Evolutionary conservation across 495 filamentous ascomycete genomes (phyloP).

Genomic region (Penicillium turbatum): DNA sequence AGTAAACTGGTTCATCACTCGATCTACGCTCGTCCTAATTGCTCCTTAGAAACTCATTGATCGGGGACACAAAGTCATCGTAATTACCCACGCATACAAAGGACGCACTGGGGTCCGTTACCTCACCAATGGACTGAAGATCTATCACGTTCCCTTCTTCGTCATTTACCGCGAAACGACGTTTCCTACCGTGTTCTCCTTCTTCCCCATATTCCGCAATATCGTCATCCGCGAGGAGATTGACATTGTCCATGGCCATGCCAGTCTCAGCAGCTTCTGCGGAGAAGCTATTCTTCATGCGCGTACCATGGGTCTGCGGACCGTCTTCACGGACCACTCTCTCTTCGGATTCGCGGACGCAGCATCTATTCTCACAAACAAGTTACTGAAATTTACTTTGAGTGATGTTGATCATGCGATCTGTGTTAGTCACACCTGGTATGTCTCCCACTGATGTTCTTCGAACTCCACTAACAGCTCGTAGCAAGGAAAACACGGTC

Average conservation of each 20-base stretch:
- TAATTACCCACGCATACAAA: constrained; percentile 95
- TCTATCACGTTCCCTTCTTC: constrained; percentile 95
- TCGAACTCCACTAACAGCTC: not conserved
- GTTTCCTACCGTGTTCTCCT: constrained; percentile 97
- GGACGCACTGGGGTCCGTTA: constrained; percentile 92
- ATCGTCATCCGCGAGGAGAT: constrained; percentile 91
- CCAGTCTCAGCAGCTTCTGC: constrained; percentile 83
- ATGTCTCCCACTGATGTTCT: constrained; percentile 4
- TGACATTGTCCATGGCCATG: constrained; percentile 96
- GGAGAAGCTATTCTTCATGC: constrained; percentile 94
- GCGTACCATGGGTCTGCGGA: constrained; percentile 90
- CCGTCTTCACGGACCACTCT: constrained; percentile 97
- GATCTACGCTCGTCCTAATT: constrained; percentile 13
- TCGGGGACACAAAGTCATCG: constrained; percentile 94
- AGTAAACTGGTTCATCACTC: constrained; percentile 7
- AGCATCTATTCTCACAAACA: constrained; percentile 93
- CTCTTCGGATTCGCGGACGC: constrained; percentile 97
- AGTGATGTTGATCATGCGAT: constrained; percentile 98
- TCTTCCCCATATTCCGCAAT: constrained; percentile 94
- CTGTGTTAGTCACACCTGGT: constrained; percentile 98
- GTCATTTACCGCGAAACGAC: constrained; percentile 91
- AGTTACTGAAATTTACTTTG: constrained; percentile 88
- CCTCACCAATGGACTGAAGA: constrained; percentile 94
- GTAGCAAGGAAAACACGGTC: constrained; percentile 96
- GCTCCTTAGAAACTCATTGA: constrained; percentile 74